Base-by-base conservation (phyloP, 371 early-diverging fungal genomes). In the Mucor mucedo region DNA sequence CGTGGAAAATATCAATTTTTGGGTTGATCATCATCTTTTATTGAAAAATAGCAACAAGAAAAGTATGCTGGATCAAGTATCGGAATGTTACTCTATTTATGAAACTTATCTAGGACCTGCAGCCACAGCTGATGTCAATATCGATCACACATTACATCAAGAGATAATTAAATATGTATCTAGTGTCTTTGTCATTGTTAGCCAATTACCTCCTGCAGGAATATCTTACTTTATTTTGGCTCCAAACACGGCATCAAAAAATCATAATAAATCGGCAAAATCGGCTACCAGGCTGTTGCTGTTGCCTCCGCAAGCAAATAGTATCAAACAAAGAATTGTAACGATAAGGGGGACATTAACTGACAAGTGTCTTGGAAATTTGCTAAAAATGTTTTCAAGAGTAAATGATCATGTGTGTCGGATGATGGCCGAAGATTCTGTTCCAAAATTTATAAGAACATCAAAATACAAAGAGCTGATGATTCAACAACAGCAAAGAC, bases 371-470 rank as follows among this genome's bases (percentile, higher is more conserved):
- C 28, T 73, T 10, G 30, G 33, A 1, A 70, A 58, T 14, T 16
- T 83, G 50, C 71, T 87, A 1, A 68, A 76, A 38, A 69, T 89
- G 73, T 84, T 87, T 60, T 82, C 83, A 40, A 64, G 66, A n/a
- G 85, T 86, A 11, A 84, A 90, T 53, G 86, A 87, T 5, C 89
- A 90, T 52, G 86, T 90, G 39, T 92, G 88, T 71, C 70, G 83
- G 16, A 77, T 92, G 32, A 88, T 90, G 89, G 89, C 92, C 13
- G 85, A 86, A 21, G 92, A 92, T 56, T 90, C 91, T 3, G 85
- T 90, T 9, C 91, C 92, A 2, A 92, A 90, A 70, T 92, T 90
- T 68, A 75, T 85, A 10, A 85, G 79, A 60, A 90, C 92, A 8
- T 74, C 82, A 27, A 76, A 76, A 64, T 92, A 92, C 63, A 71